phyloP scores from a whole-genome alignment of 2,329 filamentous ascomycete species.

The Alternaria alternata region DNA sequence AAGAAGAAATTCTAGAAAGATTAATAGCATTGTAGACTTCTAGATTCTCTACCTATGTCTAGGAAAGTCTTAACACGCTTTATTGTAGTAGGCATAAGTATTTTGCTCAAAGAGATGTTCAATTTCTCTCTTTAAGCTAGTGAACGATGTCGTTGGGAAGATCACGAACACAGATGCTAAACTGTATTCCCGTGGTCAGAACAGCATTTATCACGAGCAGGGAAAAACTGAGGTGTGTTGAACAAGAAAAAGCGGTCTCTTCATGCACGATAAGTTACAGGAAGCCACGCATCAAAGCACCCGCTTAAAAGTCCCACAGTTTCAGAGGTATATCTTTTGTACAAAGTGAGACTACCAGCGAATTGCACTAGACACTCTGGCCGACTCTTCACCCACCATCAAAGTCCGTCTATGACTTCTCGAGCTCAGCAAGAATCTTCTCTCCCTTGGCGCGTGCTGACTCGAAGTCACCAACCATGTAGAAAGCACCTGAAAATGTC shows the following conservation, averaged over 20 bases:
- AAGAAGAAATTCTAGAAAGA: too few species aligned
- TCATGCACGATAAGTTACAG: conserved; percentile 52
- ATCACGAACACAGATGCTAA: background rate
- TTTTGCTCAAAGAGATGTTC: too few species aligned
- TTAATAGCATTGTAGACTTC: too few species aligned
- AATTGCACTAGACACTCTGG: conserved; percentile 42
- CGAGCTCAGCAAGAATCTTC: conserved; percentile 98
- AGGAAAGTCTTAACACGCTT: too few species aligned
- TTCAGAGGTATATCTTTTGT: conserved; percentile 49
- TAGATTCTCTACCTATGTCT: too few species aligned
- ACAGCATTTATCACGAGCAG: background rate
- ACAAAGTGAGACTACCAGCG: conserved; percentile 48
- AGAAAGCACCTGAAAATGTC: conserved; percentile 70
- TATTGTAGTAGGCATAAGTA: too few species aligned
- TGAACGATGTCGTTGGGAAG: background rate
- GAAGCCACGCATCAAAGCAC: conserved; percentile 48
- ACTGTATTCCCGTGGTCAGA: background rate
- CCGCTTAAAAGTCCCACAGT: conserved; percentile 45
- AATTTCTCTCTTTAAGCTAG: too few species aligned
- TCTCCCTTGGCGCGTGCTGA: conserved; percentile 96
- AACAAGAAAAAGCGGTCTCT: conserved; percentile 45
- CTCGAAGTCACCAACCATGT: conserved; percentile 98
- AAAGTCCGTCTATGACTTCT: conserved; percentile 56
- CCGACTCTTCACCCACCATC: conserved; percentile 45
- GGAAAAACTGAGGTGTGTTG: conserved; percentile 6